Base-by-base conservation (phyloP, 2,329 filamentous ascomycete genomes). In the Didymella exigua region DNA sequence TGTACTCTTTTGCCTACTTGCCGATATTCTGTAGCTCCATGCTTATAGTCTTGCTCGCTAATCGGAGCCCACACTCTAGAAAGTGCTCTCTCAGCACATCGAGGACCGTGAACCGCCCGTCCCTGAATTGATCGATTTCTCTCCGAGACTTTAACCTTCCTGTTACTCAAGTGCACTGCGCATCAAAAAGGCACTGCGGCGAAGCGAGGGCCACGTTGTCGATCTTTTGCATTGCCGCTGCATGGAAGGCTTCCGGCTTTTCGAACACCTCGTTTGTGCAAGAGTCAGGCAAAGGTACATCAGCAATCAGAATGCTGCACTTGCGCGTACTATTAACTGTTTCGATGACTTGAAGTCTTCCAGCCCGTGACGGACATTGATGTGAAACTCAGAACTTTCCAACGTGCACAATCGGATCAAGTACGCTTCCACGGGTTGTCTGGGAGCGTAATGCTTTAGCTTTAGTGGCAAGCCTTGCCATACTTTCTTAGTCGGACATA, bases 401-500 rank as follows among this genome's bases (percentile, higher is more conserved):
- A n/a, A n/a, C n/a, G n/a, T n/a, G n/a, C n/a, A n/a, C n/a, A n/a
- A n/a, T n/a, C n/a, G n/a, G n/a, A n/a, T n/a, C n/a, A n/a, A n/a
- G n/a, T n/a, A n/a, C n/a, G n/a, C n/a, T n/a, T n/a, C n/a, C n/a
- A n/a, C n/a, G n/a, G n/a, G n/a, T n/a, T n/a, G n/a, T n/a, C n/a
- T n/a, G n/a, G n/a, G n/a, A n/a, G n/a, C n/a, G n/a, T n/a, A n/a
- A n/a, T n/a, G n/a, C n/a, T n/a, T n/a, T n/a, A 29, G 9, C 19
- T 11, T 75, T 56, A 81, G 60, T 82, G 79, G 42, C 79, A 82
- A 1, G 76, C 71, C 57, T 78, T 82, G 13, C 81, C 81, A 59
- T 77, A 82, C 56, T 75, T 82, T 34, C 76, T 68, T 26, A 84
- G 63, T 4, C 81, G 72, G 9, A 76, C 49, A 58, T 83, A 84